Percentiles rank a stretch among this genome's conserved stretches.
phyloP scores from a whole-genome alignment of 176 grass and related monocot species.

The Leersia perrieri region DNA sequence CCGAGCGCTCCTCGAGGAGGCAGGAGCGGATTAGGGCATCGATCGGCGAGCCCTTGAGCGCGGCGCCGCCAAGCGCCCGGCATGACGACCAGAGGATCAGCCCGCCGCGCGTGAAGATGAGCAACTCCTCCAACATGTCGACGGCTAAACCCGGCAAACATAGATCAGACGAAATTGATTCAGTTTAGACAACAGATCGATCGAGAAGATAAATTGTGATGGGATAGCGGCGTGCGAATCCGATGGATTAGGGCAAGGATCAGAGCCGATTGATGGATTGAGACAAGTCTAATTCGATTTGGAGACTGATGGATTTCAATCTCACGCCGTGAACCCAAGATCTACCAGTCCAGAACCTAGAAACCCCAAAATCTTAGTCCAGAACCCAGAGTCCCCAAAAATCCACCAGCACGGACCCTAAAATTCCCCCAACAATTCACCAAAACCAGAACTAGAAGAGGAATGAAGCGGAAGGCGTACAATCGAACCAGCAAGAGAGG shows the following conservation, averaged over 20 bases:
- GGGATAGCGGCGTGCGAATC: background rate
- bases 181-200: background rate
- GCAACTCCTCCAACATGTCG: conserved; percentile 90
- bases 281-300: background rate
- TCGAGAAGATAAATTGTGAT: background rate
- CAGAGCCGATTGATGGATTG: background rate
- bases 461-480: background rate
- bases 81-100: conserved; percentile 95
- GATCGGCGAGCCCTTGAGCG: conserved; percentile 85
- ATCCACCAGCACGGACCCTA: too few relatives aligned
- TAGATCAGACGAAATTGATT: background rate
- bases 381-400: too few relatives aligned
- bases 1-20: conserved; percentile 90
- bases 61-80: conserved; percentile 47
- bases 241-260: background rate
- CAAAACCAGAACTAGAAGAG: background rate
- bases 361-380: too few relatives aligned
- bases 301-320: background rate
- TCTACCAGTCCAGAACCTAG: too few relatives aligned
- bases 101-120: conserved; percentile 91
- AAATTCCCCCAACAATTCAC: background rate
- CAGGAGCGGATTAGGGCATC: conserved; percentile 91
- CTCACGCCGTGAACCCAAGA: too few relatives aligned
- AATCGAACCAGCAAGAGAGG: background rate
- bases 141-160: background rate